Percentiles rank a stretch among this genome's conserved stretches.
Evolutionary conservation across 2,329 filamentous ascomycete species (phyloP).

Genomic region (Corinectria fuckeliana): DNA sequence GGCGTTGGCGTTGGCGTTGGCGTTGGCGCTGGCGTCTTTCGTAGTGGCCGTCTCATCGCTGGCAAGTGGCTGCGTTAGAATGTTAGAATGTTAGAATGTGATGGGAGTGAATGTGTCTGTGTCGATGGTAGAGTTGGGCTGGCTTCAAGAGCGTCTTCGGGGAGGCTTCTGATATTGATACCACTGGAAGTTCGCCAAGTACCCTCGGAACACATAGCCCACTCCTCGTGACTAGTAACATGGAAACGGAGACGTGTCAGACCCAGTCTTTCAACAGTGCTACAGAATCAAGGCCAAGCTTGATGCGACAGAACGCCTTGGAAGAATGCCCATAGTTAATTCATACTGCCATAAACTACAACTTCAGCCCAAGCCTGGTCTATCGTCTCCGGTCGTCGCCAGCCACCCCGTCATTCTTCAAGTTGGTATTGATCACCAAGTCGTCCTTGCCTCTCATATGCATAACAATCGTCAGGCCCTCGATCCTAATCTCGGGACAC

Average conservation of each 20-base stretch:
- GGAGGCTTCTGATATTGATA: neutral
- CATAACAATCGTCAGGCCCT: constrained; percentile 58
- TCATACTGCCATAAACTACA: constrained; percentile 13
- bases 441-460: constrained; percentile 58
- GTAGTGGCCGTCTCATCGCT: neutral
- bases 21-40: neutral
- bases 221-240: neutral
- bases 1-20: constrained; percentile 1
- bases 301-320: neutral
- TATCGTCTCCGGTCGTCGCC: neutral
- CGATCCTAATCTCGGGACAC: constrained; percentile 50
- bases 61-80: neutral
- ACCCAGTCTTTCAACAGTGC: neutral
- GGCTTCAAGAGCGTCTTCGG: neutral
- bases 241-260: neutral
- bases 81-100: neutral
- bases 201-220: neutral
- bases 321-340: neutral
- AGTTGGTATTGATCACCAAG: constrained; percentile 58
- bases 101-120: neutral
- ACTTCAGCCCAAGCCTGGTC: neutral
- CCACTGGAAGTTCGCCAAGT: neutral
- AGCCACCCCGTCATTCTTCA: constrained; percentile 35
- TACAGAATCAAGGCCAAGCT: neutral
- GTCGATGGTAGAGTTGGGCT: neutral